Conservation (phyloP, 495 filamentous ascomycete genomes). For the Mytilinidion resinicola region DNA sequence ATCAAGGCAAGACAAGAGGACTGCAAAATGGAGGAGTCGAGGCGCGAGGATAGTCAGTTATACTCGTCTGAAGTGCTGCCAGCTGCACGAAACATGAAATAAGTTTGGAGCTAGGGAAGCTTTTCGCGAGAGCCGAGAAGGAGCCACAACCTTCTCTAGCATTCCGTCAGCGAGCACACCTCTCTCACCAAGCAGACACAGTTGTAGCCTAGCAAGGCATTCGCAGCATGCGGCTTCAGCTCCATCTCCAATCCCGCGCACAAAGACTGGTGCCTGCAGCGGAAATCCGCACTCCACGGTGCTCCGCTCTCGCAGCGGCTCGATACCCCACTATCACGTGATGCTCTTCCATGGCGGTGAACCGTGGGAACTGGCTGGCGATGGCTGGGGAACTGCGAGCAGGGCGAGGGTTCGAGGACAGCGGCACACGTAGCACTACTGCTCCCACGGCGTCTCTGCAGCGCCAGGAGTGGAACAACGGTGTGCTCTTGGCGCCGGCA, state of each 20-base stretch:
- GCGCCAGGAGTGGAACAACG: neutral
- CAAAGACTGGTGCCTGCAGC: too few relatives aligned
- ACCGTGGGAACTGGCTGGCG: constrained; percentile 17
- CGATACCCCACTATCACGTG: constrained; percentile 12
- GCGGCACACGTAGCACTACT: too few relatives aligned
- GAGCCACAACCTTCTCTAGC: neutral
- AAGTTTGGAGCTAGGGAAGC: neutral
- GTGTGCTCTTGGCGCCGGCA: neutral
- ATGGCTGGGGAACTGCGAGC: constrained; percentile 20
- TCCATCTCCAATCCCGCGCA: neutral
- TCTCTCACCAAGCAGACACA: neutral
- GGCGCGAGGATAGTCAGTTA: neutral
- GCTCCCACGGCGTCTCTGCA: too few relatives aligned
- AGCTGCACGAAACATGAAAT: neutral
- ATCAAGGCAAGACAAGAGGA: neutral
- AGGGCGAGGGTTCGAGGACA: too few relatives aligned
- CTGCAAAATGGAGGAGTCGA: neutral
- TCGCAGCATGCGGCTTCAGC: neutral
- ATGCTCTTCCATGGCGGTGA: constrained; percentile 6
- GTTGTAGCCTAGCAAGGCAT: neutral
- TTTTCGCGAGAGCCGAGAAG: neutral
- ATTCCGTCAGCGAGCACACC: neutral
- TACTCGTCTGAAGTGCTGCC: neutral
- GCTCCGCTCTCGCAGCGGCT: too few relatives aligned
- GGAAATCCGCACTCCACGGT: neutral